Conservation (phyloP, 2,329 filamentous ascomycete genomes). For the Microdochium nivale region DNA sequence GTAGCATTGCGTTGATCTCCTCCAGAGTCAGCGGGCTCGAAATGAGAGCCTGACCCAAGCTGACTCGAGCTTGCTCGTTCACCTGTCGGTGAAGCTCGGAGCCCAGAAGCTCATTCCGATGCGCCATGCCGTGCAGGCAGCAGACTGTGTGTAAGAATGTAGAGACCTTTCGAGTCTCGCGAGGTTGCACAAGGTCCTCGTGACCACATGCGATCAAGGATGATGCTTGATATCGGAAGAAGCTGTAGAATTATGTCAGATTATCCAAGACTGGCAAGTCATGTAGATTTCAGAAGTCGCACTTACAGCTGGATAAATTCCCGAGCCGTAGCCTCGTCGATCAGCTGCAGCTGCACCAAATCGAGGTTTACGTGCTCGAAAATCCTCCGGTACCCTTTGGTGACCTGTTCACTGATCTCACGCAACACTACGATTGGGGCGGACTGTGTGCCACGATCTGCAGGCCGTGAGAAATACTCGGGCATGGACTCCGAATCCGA, state of each 20-base stretch:
- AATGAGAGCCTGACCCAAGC: constrained; percentile 27
- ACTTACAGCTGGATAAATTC: constrained; percentile 21
- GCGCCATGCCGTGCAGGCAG: constrained; percentile 28
- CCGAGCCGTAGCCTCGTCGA: constrained; percentile 19
- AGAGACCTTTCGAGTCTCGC: constrained; percentile 20
- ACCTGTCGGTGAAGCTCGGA: constrained; percentile 22
- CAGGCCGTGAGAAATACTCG: constrained; percentile 18
- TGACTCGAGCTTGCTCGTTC: constrained; percentile 28
- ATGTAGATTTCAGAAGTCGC: not conserved
- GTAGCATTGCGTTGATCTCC: constrained; percentile 29
- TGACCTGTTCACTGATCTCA: constrained; percentile 19
- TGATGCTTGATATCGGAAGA: constrained; percentile 18
- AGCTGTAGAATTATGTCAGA: constrained; percentile 7
- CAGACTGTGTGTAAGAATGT: constrained; percentile 30
- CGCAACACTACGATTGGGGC: constrained; percentile 21
- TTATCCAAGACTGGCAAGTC: not conserved
- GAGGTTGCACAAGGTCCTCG: constrained; percentile 21
- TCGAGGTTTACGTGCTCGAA: constrained; percentile 17
- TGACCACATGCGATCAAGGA: constrained; percentile 15
- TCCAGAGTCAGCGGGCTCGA: constrained; percentile 29
- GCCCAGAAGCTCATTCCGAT: constrained; percentile 19
- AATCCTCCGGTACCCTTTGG: constrained; percentile 15
- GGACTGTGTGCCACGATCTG: constrained; percentile 19
- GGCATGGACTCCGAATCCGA: constrained; percentile 9
- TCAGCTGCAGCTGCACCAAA: constrained; percentile 18